A percentile compares a stretch with the other conserved stretches of the same genome.
phyloP scores from a whole-genome alignment of 208 protist species.

The Wallacemonas sp. region DNA sequence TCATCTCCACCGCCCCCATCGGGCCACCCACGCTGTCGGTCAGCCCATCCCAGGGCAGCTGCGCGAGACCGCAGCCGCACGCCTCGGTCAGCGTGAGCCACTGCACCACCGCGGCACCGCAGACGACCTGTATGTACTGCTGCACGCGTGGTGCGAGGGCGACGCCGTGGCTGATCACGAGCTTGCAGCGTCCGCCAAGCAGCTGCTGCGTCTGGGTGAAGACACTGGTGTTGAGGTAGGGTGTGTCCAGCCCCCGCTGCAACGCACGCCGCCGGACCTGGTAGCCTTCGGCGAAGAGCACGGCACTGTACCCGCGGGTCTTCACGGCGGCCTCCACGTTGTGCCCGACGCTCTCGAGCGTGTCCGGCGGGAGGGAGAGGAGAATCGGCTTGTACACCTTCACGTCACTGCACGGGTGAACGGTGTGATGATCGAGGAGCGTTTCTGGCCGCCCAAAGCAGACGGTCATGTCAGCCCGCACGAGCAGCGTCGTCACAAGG shows the following conservation, averaged over 20 bases:
- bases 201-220: conserved; percentile 68
- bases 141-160: conserved; percentile 52
- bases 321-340: conserved; percentile 50
- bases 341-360: conserved; percentile 60
- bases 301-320: conserved; percentile 27
- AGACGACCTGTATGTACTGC: conserved; percentile 75
- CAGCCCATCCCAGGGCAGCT: conserved; percentile 29
- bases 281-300: conserved; percentile 72
- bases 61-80: conserved; percentile 39
- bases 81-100: conserved; percentile 54
- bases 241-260: conserved; percentile 61
- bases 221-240: conserved; percentile 72
- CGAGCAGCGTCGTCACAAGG: conserved; percentile 44
- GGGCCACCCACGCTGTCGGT: conserved; percentile 44
- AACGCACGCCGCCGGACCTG: conserved; percentile 54
- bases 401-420: conserved; percentile 71
- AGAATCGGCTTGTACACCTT: conserved; percentile 69
- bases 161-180: conserved; percentile 58
- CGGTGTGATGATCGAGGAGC: conserved; percentile 35
- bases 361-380: conserved; percentile 54
- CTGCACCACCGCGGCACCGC: conserved; percentile 56
- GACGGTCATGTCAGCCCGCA: conserved; percentile 40
- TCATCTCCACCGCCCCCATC: conserved; percentile 70
- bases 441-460: conserved; percentile 70
- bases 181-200: conserved; percentile 71